phyloP scores from a whole-genome alignment of 2,329 filamentous ascomycete species.

The Arthrocladium fulminans region DNA sequence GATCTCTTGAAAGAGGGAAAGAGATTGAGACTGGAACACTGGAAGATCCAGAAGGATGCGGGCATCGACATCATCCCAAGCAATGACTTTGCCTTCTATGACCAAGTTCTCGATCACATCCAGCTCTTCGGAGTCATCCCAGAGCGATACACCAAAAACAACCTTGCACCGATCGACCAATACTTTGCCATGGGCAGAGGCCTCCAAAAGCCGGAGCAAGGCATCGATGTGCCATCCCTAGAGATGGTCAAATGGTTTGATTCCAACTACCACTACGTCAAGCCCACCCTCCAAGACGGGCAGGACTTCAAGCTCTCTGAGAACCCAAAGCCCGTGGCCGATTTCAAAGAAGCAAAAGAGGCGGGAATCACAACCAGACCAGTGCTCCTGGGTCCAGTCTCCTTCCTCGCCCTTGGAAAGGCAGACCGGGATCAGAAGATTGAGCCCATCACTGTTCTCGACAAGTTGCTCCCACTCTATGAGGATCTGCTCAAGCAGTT shows the following conservation, averaged over 20 bases:
- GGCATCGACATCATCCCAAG: slow-evolving; percentile 96
- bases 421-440: slow-evolving; percentile 91
- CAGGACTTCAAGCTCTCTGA: slow-evolving; percentile 85
- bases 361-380: slow-evolving; percentile 88
- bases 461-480: slow-evolving; percentile 90
- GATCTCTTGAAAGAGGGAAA: slow-evolving; percentile 92
- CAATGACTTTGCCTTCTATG: slow-evolving; percentile 99
- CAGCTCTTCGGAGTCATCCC: slow-evolving; percentile 92
- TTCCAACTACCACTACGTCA: slow-evolving; percentile 99
- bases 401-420: slow-evolving; percentile 96
- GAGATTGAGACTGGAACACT: slow-evolving; percentile 91
- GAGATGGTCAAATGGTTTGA: slow-evolving; percentile 99
- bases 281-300: slow-evolving; percentile 94
- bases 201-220: slow-evolving; percentile 72
- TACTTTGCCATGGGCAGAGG: slow-evolving; percentile 99
- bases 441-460: slow-evolving; percentile 84
- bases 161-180: slow-evolving; percentile 80
- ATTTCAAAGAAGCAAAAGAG: slow-evolving; percentile 97
- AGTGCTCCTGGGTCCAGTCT: slow-evolving; percentile 90
- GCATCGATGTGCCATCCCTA: slow-evolving; percentile 79
- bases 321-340: slow-evolving; percentile 84
- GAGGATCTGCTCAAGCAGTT: slow-evolving; percentile 85
- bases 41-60: slow-evolving; percentile 99
- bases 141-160: slow-evolving; percentile 85
- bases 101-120: slow-evolving; percentile 95